Conservation (phyloP, 352 stramenopile genomes). For the Globisporangium mamillatum region DNA sequence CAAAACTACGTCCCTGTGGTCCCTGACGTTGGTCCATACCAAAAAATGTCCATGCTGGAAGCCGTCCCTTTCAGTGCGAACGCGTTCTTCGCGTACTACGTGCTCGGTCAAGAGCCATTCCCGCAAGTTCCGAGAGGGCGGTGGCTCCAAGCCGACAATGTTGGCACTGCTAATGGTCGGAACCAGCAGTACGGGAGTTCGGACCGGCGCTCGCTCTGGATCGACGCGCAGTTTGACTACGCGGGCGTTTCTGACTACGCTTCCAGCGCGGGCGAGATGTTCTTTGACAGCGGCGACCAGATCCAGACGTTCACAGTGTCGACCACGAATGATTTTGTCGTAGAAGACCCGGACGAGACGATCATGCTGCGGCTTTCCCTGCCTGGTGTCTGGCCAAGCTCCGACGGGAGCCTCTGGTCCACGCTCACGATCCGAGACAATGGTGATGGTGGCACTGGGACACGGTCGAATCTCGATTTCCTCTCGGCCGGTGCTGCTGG, state of each 20-base stretch:
- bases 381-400: conserved; percentile 91
- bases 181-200: conserved; percentile 91
- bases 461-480: conserved; percentile 58
- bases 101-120: conserved; percentile 73
- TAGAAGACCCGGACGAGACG: conserved; percentile 91
- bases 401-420: conserved; percentile 82
- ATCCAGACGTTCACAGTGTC: conserved; percentile 69
- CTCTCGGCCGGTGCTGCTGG: conserved; percentile 35
- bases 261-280: conserved; percentile 55
- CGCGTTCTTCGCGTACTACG: conserved; percentile 54
- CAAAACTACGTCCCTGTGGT: conserved; percentile 46
- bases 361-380: conserved; percentile 89
- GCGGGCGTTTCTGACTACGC: conserved; percentile 88
- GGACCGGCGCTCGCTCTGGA: conserved; percentile 72
- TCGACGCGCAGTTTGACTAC: conserved; percentile 88
- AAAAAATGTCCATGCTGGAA: conserved; percentile 61
- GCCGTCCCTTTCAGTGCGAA: conserved; percentile 34
- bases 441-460: conserved; percentile 84
- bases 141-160: conserved; percentile 51
- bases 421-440: conserved; percentile 90
- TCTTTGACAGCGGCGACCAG: conserved; percentile 49
- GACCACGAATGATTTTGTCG: conserved; percentile 89
- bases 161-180: conserved; percentile 84
- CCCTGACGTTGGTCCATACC: conserved; percentile 53
- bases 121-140: conserved; percentile 60